Evolutionary conservation across 305 asterid species (phyloP), one percentile per base, ranked within the genome.

Genomic region (Plantago coronopus): DNA sequence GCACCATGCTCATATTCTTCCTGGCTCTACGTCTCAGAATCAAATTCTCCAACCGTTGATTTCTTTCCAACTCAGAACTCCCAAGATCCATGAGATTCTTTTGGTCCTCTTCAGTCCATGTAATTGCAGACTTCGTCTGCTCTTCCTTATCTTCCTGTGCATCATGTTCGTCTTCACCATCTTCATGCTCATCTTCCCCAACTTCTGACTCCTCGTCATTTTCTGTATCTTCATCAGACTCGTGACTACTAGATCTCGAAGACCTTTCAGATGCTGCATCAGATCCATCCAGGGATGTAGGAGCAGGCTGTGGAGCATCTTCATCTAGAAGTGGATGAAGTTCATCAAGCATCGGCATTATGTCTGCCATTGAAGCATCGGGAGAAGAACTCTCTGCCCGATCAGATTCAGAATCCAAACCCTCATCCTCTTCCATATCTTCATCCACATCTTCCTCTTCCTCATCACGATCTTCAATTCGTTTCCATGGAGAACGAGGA

Each of bases 81-180:
- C 97, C 94, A 23, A 94, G 74, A 71, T 94, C 95, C 91, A 94
- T 83, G 51, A 94, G 89, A 84, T 94, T 94, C 89, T 82, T 94
- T 70, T 89, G 93, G 65, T 94, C 99, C 80, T 89, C 95, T 50
- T 89, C 97, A 0, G 99, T 94, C 97, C 99, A 94, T 57, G 81
- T 72, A 68, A 89, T 85, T 37, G 79, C 83, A 40, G 90, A 78
- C 66, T 82, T 76, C 9, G 66, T 66, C 76, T 62, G 67, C 73
- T 78, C 89, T 44, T 81, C 95, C 72, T 74, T 70, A 51, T 73
- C 80, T 18, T 31, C 81, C 18, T 67, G 71, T 56, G n/a, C 74
- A 66, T 69, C 86, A 51, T 83, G 93, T 19, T 83, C 83, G 45
- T 83, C 91, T 51, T 82, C 87, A 48, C 40, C 83, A 27, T 83